Evolutionary conservation across 305 asterid genomes (phyloP).

Genomic region (Rubia balearica): DNA sequence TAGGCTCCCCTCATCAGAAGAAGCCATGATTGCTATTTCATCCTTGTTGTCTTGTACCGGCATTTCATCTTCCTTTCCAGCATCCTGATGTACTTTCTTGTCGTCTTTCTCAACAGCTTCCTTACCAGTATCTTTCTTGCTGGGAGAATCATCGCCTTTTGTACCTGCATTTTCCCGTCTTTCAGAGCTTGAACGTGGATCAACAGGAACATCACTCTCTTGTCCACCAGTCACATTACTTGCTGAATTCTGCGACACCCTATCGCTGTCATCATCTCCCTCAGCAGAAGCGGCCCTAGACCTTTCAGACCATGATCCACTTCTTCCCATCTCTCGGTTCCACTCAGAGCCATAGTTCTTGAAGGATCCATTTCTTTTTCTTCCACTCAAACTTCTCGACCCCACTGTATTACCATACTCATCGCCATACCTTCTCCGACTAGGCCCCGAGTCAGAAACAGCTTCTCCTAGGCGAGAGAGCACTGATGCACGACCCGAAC

Average conservation of each 20-base stretch:
- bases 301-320: constrained; percentile 50
- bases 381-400: constrained; percentile 44
- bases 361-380: constrained; percentile 48
- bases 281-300: constrained; percentile 35
- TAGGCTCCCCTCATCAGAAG: constrained; percentile 27
- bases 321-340: constrained; percentile 49
- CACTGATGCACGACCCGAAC: constrained; percentile 42
- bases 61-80: constrained; percentile 23
- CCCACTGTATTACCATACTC: constrained; percentile 38
- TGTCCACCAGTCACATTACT: constrained; percentile 29
- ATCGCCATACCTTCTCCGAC: constrained; percentile 45
- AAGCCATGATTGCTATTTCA: constrained; percentile 21
- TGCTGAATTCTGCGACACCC: constrained; percentile 32
- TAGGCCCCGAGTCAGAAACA: constrained; percentile 39
- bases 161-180: constrained; percentile 42
- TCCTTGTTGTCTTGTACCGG: constrained; percentile 28
- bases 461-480: constrained; percentile 54
- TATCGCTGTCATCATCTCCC: constrained; percentile 34
- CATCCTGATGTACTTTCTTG: constrained; percentile 30
- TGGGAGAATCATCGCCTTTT: constrained; percentile 26
- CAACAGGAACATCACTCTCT: constrained; percentile 30
- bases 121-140: constrained; percentile 26
- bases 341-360: constrained; percentile 46
- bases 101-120: constrained; percentile 33
- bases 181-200: constrained; percentile 31